phyloP scores from a whole-genome alignment of 257 asterid species.

The Solanum gracilifrons region DNA sequence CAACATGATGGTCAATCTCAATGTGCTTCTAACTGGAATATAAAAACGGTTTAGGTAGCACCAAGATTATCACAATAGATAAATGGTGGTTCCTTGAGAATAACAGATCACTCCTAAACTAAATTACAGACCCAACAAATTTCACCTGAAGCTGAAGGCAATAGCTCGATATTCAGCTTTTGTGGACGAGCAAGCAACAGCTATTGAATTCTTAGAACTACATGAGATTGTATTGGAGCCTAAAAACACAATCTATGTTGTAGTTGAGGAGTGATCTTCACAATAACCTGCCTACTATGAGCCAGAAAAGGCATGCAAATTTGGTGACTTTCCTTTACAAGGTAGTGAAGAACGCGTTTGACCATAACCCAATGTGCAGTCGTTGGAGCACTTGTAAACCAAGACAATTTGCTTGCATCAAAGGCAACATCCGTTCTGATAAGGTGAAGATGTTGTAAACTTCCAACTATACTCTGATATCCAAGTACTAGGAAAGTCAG shows the following conservation, averaged over 20 bases:
- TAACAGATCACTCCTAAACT: background rate
- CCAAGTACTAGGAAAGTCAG: too few relatives aligned
- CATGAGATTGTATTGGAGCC: background rate
- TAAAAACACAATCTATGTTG: background rate
- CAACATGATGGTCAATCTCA: background rate
- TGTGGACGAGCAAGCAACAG: background rate
- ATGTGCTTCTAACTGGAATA: background rate
- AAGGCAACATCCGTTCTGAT: too few relatives aligned
- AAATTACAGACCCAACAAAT: too few relatives aligned
- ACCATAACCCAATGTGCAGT: background rate
- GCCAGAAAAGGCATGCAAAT: background rate
- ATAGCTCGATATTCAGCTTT: background rate
- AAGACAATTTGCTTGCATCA: too few relatives aligned
- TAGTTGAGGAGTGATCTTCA: background rate
- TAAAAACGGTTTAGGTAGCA: background rate
- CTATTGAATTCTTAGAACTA: background rate
- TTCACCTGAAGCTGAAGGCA: background rate
- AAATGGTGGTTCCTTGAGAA: background rate
- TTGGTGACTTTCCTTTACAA: too few relatives aligned
- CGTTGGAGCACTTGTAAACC: too few relatives aligned
- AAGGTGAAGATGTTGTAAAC: too few relatives aligned
- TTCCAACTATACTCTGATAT: too few relatives aligned
- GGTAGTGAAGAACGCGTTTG: background rate
- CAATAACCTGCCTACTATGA: background rate
- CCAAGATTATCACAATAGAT: background rate